Evolutionary conservation across 768 basidiomycete species (phyloP).

Genomic region (Dendrothele bispora): DNA sequence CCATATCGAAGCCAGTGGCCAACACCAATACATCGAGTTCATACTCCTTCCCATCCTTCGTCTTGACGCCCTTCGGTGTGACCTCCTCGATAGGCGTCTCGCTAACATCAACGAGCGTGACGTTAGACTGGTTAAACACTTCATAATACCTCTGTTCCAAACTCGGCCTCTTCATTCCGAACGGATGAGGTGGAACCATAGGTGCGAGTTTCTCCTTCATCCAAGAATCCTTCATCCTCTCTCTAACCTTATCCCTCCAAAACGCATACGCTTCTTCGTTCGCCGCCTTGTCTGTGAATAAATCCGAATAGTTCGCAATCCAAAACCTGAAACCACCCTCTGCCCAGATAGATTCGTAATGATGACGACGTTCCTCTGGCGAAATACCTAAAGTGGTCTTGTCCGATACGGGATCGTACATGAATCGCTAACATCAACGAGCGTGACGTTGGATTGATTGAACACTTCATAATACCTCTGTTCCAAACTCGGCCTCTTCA

Average conservation of each 20-base stretch:
- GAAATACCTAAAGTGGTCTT: not conserved
- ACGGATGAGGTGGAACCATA: slow-evolving; percentile 4
- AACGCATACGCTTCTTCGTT: slow-evolving; percentile 11
- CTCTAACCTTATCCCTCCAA: slow-evolving; percentile 12
- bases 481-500: slow-evolving; percentile 12
- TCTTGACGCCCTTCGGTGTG: not conserved
- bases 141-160: slow-evolving; percentile 11
- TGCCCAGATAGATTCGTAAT: slow-evolving; percentile 1
- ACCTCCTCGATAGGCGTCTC: slow-evolving; percentile 6
- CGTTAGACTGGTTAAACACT: slow-evolving; percentile 9
- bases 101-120: slow-evolving; percentile 1
- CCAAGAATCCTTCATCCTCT: slow-evolving; percentile 10
- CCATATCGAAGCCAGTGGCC: slow-evolving; percentile 14
- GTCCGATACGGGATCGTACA: not conserved
- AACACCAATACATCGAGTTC: slow-evolving; percentile 7
- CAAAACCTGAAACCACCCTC: slow-evolving; percentile 5
- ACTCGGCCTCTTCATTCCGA: slow-evolving; percentile 9
- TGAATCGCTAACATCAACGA: no score
- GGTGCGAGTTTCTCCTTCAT: slow-evolving; percentile 13
- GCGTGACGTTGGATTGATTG: no score
- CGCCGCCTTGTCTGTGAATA: slow-evolving; percentile 1
- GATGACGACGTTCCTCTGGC: slow-evolving; percentile 2
- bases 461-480: not conserved
- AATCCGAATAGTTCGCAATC: slow-evolving; percentile 1
- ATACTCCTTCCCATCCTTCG: slow-evolving; percentile 5